Evolutionary conservation across 1,284 basidiomycete genomes (phyloP).

Genomic region (Takashimella tepidaria): DNA sequence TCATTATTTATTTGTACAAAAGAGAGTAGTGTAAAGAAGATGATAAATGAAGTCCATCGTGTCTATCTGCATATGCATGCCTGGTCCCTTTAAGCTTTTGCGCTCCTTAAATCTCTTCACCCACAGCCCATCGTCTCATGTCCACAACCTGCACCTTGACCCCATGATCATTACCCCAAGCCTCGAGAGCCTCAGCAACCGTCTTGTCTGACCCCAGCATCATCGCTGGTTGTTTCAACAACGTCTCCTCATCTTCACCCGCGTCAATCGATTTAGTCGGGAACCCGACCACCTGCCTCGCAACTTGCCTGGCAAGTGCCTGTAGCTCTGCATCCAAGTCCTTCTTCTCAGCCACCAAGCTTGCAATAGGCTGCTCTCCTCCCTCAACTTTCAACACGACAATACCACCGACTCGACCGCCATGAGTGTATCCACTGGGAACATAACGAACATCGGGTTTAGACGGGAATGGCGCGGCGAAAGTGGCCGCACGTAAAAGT

Average conservation of each 20-base stretch:
- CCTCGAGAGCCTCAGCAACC: constrained; percentile 60
- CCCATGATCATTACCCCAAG: constrained; percentile 62
- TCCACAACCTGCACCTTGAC: constrained; percentile 37
- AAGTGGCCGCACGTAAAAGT: constrained; percentile 65
- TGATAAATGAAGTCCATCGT: neutral
- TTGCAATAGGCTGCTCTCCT: constrained; percentile 37
- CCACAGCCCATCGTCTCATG: constrained; percentile 43
- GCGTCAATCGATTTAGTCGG: constrained; percentile 61
- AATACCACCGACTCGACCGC: constrained; percentile 67
- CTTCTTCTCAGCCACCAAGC: constrained; percentile 38
- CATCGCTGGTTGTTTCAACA: constrained; percentile 79
- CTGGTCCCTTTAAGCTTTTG: too few relatives aligned
- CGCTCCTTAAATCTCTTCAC: constrained; percentile 18
- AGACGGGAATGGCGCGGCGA: constrained; percentile 59
- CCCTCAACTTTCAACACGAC: constrained; percentile 58
- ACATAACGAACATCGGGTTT: constrained; percentile 55
- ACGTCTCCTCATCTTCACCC: constrained; percentile 50
- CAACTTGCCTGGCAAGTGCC: constrained; percentile 68
- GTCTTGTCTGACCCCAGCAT: constrained; percentile 57
- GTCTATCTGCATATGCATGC: neutral
- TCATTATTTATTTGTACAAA: neutral
- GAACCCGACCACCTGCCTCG: constrained; percentile 81
- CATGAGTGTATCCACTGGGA: constrained; percentile 74
- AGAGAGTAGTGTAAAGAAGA: neutral
- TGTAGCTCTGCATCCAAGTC: constrained; percentile 55